These are phyloP conservation scores for Phytophthora litchii DNA, from an alignment of 352 stramenopile species.

Conservation along the genomic window DNA sequence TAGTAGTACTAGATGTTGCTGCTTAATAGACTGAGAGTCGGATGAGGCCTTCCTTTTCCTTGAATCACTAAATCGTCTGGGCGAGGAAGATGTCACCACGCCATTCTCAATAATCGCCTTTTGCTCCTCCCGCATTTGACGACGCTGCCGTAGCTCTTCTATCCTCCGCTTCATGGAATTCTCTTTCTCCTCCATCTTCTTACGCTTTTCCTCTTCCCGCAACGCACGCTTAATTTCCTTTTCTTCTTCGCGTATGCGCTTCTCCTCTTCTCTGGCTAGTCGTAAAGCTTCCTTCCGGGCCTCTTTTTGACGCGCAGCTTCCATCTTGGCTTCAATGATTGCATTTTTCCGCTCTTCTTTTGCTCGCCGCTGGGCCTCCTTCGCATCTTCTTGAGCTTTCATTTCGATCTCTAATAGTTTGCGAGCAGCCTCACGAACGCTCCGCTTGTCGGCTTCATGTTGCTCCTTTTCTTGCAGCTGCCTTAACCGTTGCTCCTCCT, in stretches of 20 bases:
- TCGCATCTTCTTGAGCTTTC: constrained; percentile 78
- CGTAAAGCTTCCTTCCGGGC: constrained; percentile 64
- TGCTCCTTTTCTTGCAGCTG: constrained; percentile 54
- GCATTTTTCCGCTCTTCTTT: constrained; percentile 78
- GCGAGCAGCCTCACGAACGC: constrained; percentile 68
- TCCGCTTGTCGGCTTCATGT: constrained; percentile 70
- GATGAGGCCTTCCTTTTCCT: constrained; percentile 22
- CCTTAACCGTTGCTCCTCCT: constrained; percentile 45
- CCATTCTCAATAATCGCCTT: constrained; percentile 75
- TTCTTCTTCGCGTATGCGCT: constrained; percentile 70
- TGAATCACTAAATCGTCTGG: constrained; percentile 28
- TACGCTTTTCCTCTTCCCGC: constrained; percentile 73
- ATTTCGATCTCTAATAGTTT: constrained; percentile 80
- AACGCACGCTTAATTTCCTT: constrained; percentile 71
- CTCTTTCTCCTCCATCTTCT: constrained; percentile 76
- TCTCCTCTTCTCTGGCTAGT: constrained; percentile 72
- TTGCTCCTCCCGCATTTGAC: constrained; percentile 73
- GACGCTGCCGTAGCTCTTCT: constrained; percentile 67
- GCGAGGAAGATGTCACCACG: constrained; percentile 56
- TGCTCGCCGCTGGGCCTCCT: constrained; percentile 65
- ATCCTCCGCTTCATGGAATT: constrained; percentile 75
- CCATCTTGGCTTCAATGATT: constrained; percentile 66
- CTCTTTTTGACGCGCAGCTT: constrained; percentile 70
- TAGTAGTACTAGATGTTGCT: constrained; percentile 62
- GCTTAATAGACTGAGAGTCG: constrained; percentile 37